Base-by-base conservation (phyloP, 2,329 filamentous ascomycete genomes). In the Aschersonia sp. region DNA sequence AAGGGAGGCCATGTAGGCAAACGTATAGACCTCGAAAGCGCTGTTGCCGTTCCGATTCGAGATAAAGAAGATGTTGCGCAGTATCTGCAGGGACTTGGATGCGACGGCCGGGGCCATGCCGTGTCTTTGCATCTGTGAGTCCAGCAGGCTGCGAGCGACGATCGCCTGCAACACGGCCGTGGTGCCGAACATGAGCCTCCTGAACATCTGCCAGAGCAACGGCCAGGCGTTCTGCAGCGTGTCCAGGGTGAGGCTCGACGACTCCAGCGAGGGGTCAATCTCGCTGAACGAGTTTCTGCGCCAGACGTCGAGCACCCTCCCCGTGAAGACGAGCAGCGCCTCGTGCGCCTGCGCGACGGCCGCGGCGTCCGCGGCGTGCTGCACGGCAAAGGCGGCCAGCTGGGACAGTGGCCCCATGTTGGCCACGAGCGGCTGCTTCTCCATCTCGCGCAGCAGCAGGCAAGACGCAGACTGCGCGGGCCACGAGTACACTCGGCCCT, bases 41-140 rank as follows among this genome's bases (percentile, higher is more conserved):
- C 76, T 78, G 48, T 83, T 80, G 22, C 83, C 82, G 48, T 85
- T 75, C 40, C 85, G 76, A 11, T 80, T 81, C 0, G 86, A 87
- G 52, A 95, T 79, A 61, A 95, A 95, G 63, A 81, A 87, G 22
- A 94, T 67, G 56, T 86, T 83, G 31, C 87, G 80, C 9, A 95
- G 74, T 10, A 78, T 79, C 51, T 83, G 79, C 12, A 95, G 71
- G 1, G 81, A 78, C 60, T 85, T 85, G 43, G 78, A 69, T 5
- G 86, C 85, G 12, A 92, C 67, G 11, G 70, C 67, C 0, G 85
- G 80, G 1, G 82, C 84, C 6, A 58, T 54, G 22, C 48, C 46
- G 48, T 68, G 61, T 45, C 66, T 67, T 6, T 68, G 63, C 55
- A 79, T 67, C 41, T 56, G 59, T 6, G 65, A 64, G 50, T 79